Evolutionary conservation across 2,329 filamentous ascomycete genomes (phyloP), one percentile per base, ranked within the genome.

Genomic region (Fusarium chlamydosporum): DNA sequence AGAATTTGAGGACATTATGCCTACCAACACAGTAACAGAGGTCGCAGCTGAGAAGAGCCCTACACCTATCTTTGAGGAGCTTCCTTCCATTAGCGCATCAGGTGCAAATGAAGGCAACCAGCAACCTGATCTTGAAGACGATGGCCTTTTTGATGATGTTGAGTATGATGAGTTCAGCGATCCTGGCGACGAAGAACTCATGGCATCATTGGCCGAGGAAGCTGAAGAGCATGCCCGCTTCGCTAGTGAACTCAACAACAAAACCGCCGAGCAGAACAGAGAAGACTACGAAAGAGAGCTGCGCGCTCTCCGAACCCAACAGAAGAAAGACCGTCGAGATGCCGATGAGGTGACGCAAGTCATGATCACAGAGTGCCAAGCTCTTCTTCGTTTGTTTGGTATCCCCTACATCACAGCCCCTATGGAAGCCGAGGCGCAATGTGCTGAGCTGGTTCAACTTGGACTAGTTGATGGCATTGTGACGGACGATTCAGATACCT

Each of bases 401-500:
- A 88, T 99, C 12, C 96, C 96, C 0, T 99, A 99, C 76, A 91
- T 99, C 72, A 99, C 95, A 0, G 96, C 96, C 0, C 96, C 96
- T 0, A 98, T 98, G 96, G 96, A 99, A 85, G 96, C 96, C 1
- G 96, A 99, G 83, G 96, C 96, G 0, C 96, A 99, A 78, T 99
- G 96, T 75, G 96, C 96, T 1, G 92, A 97, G 79, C 87, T 99
- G 6, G 94, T 99, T 1, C 82, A 82, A 1, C 83, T 98, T 0
- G 93, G 93, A 0, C 88, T 98, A 0, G 96, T 99, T 10, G 96
- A 99, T 77, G 96, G 96, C 13, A 97, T 99, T 65, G 94, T 99
- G 31, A 99, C 96, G 0, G 96, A 99, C 75, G 96, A 99, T 77
- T 96, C 92, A 4, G 96, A 99, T 82, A 96, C 91, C 1, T 99